Base-by-base conservation (phyloP, 352 stramenopile genomes). In the Globisporangium viniferum region DNA sequence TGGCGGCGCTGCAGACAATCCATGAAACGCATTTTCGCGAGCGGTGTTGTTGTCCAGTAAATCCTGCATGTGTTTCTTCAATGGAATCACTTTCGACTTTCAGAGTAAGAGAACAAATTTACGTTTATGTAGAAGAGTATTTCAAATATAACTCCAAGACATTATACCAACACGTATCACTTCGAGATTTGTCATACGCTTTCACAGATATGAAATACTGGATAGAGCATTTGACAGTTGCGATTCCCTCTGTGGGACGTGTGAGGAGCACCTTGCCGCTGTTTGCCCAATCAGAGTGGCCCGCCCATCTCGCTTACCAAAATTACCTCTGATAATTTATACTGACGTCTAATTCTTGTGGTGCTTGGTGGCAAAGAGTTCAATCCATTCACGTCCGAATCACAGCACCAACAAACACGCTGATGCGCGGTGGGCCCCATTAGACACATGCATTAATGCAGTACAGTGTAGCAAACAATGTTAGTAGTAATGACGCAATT, bases 11-110 rank as follows among this genome's bases (percentile, higher is more conserved):
- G 24, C 29, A 24, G 15, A 35, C n/a, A 61, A 61, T 61, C 55
- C 18, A 7, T 8, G 55, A 61, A 61, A 48, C 55, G 55, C 55
- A 61, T 61, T 61, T 31, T 61, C 14, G 12, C 15, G 29, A 8
- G 10, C 2, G 12, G 36, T 41, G 35, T 39, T 20, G 15, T 48
- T 48, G 14, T n/a, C n/a, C 8, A 6, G 15, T 49, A 4, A n/a
- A 49, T 49, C 41, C 41, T n/a, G 5, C 41, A 15, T 18, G 4
- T 46, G 39, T 46, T 46, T 46, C 24, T 18, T 46, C 39, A 46
- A 20, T 24, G 24, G 24, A 24, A 24, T 24, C 24, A 24, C 24
- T 24, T 24, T 24, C 24, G 24, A 24, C 24, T 24, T 24, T 24
- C 24, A 24, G 24, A 24, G 24, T 0, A 24, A 24, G 24, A 24